Base-by-base conservation (phyloP, 768 basidiomycete genomes). In the Trichaptum fuscoviolaceum region DNA sequence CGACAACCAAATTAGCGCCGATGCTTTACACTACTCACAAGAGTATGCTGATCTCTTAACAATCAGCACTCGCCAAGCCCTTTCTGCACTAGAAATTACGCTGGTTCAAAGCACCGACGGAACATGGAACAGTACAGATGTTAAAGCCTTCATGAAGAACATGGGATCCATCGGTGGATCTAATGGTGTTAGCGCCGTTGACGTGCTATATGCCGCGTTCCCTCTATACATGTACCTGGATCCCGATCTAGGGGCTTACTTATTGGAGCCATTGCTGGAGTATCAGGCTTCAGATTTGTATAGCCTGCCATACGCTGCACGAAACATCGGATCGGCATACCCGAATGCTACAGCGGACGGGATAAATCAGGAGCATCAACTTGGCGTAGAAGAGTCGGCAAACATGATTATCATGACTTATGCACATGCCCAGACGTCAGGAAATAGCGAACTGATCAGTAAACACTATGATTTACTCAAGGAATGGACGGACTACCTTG, bases 381-480 rank as follows among this genome's bases (percentile, higher is more conserved):
- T 30, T 7, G 58, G n/a, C 20, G 58, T 30, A 7, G 58, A 60
- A 20, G 58, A 60, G 27, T 60, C 58, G 58, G 89, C 87, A 18
- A 90, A 91, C 71, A 89, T 89, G 86, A 77, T 90, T 7, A 88
- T 89, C 74, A 89, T 89, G 88, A 79, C 86, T 1, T 76, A 88
- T 64, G 84, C 83, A 68, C 86, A 89, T 69, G 83, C 83, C 1
- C 85, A 85, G 66, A 81, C 77, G 69, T 80, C 84, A 0, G 77
- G 78, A 17, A 85, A 88, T 69, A 73, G 64, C 23, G 83, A 84
- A 0, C 82, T 86, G 62, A 71, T 90, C 63, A 70, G 64, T 18
- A 73, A 74, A n/a, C 61, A 76, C 72, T 73, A 72, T 66, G 52
- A 58, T 24, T 64, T 76, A 20, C 65, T 78, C 27, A 70, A 73